Evolutionary conservation across 1,139 yeast genomes (phyloP).

Genomic region (Pichia sp.): DNA sequence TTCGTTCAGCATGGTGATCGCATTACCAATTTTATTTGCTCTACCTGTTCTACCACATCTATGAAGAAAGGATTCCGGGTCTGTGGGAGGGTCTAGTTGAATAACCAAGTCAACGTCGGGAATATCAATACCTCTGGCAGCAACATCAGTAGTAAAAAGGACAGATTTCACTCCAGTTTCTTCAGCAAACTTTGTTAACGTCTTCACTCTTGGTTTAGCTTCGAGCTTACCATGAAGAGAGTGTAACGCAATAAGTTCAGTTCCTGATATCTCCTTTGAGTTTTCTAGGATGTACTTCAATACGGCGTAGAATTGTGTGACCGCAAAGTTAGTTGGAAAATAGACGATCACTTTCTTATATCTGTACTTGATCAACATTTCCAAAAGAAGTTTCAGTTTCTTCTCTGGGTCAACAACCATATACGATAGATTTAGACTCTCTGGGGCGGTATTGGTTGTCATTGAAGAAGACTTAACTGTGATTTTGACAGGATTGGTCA

Average conservation of each 20-base stretch:
- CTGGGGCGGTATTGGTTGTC: conserved; percentile 43
- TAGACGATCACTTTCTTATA: conserved; percentile 79
- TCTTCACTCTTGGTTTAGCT: conserved; percentile 66
- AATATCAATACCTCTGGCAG: conserved; percentile 90
- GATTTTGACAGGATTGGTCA: conserved; percentile 83
- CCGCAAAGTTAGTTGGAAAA: conserved; percentile 84
- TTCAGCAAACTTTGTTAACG: conserved; percentile 53
- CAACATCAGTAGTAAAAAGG: conserved; percentile 76
- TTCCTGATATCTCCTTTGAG: conserved; percentile 18
- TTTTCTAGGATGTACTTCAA: conserved; percentile 33
- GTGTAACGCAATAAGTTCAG: conserved; percentile 34
- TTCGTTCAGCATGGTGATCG: conserved; percentile 60
- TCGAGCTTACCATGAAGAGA: conserved; percentile 84
- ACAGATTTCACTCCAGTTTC: conserved; percentile 43
- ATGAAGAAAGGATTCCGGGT: conserved; percentile 80
- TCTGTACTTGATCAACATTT: conserved; percentile 44
- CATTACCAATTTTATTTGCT: conserved; percentile 77
- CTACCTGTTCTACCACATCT: conserved; percentile 93
- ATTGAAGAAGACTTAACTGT: conserved; percentile 52
- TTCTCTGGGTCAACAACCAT: conserved; percentile 50
- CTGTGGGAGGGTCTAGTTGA: conserved; percentile 88
- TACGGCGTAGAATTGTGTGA: conserved; percentile 63
- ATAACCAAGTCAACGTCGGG: conserved; percentile 87
- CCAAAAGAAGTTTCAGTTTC: conserved; percentile 53
- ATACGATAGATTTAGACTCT: conserved; percentile 57